Base-by-base conservation (phyloP, 495 filamentous ascomycete genomes). In the Parachaetomium inaequale region DNA sequence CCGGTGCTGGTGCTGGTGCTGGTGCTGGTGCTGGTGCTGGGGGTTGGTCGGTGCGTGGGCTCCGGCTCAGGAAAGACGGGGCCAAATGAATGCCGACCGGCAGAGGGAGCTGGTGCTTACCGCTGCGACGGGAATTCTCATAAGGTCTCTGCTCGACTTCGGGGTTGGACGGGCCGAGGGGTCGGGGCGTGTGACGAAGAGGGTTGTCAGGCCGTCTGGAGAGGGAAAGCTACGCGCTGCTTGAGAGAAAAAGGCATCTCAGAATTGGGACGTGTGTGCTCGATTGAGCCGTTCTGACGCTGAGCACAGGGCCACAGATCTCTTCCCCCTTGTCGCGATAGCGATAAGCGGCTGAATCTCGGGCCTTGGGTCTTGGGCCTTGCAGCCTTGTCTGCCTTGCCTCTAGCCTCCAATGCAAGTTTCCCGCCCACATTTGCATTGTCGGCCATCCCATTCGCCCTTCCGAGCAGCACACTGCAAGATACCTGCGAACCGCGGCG, bases 311-410 rank as follows among this genome's bases (percentile, higher is more conserved):
- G 42, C 25, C 63, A 64, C 59, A 68, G 67, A 73, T 72, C 69
- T 68, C 65, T 66, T 67, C 63, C 65, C 34, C 62, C 36, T 40
- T 53, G 51, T 43, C 62, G 57, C 55, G 71, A 70, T 70, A 72
- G 23, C 29, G 71, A 74, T 74, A 74, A 70, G 38, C 60, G 69
- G 69, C 29, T 59, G 59, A 71, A 71, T 59, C 21, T 69, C 70
- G 70, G 70, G 8, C 23, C n/a, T n/a, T n/a, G n/a, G 19, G 10
- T n/a, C 3, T 17, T 51, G 0, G 6, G 7, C 14, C 28, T 7
- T 10, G n/a, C n/a, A 3, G 19, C 19, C n/a, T 4, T 4, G 5
- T 14, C n/a, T 46, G 42, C 45, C 8, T 49, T 23, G 23, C 21
- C 8, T 49, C 45, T 19, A 8, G 2, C 36, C 36, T 40, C 36